Base-by-base conservation (phyloP, 768 basidiomycete species). In the Amanita polypyramis region DNA sequence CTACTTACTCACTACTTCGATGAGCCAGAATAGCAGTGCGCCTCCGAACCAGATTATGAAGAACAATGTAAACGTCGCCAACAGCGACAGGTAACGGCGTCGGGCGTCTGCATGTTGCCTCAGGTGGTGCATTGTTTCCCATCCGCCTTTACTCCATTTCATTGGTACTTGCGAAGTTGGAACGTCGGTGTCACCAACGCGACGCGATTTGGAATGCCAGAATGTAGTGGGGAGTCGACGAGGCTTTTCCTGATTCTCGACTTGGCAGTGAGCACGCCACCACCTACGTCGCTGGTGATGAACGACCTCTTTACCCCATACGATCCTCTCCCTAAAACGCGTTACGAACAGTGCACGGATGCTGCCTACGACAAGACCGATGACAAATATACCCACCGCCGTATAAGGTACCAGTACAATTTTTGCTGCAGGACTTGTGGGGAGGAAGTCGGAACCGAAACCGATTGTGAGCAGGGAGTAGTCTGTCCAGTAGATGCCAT, bases 381-480 rank as follows among this genome's bases (percentile, higher is more conserved):
- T 44, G n/a, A 68, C 53, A 8, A 57, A 62, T 34, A 70, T 65
- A 0, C 70, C 70, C 20, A 63, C 50, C 0, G 65, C 66, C 1
- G 66, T 61, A 34, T 66, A 70, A 0, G 69, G 70, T 2, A 72
- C 65, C 15, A 70, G 51, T 1, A 70, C 51, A 38, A 60, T 63
- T 21, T 62, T 50, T 2, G 54, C 60, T 0, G 55, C 49, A 3
- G 60, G 58, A 5, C 54, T 62, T 9, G 43, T 49, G 0, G 65
- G 56, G 3, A 65, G 65, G 41, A 69, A 70, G 52, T 70, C 69
- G 2, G 64, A 58, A 3, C 69, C 70, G 4, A 71, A 56, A 0
- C 70, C 68, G 37, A 70, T 64, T 0, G 68, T 71, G 29, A 71
- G 55, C 11, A 71, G 57, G 1, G 70, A 69, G 48, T 71, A 72